Conservation (phyloP, 192 early-diverging fungal genomes). For the Chytriomyces sp. region DNA sequence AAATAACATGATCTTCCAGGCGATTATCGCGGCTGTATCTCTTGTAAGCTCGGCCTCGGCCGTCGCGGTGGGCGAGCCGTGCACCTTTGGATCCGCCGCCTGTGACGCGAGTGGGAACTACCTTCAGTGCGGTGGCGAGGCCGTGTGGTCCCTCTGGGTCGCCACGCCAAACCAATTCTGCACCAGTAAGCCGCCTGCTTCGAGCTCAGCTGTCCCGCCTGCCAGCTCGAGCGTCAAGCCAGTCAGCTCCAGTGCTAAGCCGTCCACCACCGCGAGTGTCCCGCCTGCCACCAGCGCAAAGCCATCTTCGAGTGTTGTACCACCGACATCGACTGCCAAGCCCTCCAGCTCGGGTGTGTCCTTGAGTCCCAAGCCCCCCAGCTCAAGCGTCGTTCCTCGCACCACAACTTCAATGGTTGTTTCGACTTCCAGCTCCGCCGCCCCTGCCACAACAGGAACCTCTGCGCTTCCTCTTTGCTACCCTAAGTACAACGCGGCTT, state of each 20-base stretch:
- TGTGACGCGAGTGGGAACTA: not conserved
- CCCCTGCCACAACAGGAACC: no score
- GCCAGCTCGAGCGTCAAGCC: not conserved
- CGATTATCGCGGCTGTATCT: no score
- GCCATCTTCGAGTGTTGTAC: not conserved
- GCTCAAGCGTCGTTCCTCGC: not conserved
- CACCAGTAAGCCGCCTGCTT: no score
- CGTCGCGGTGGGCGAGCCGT: not conserved
- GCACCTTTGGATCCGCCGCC: not conserved
- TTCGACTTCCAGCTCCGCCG: not conserved
- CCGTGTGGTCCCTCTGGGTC: not conserved
- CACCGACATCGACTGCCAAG: not conserved
- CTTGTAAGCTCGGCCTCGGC: no score
- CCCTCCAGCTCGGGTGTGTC: not conserved
- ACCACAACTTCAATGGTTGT: slow-evolving; percentile 4
- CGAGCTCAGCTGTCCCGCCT: not conserved
- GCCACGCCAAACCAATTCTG: no score
- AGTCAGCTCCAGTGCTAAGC: no score
- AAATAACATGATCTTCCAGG: no score
- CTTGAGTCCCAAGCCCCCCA: no score
- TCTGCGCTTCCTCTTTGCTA: not conserved
- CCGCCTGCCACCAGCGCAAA: not conserved
- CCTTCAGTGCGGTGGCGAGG: not conserved
- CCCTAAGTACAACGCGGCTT: not conserved
- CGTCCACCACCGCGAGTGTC: no score